These are phyloP conservation scores for Triticum monococcum DNA, from an alignment of 176 grass and related monocot species.

Conservation along the genomic window DNA sequence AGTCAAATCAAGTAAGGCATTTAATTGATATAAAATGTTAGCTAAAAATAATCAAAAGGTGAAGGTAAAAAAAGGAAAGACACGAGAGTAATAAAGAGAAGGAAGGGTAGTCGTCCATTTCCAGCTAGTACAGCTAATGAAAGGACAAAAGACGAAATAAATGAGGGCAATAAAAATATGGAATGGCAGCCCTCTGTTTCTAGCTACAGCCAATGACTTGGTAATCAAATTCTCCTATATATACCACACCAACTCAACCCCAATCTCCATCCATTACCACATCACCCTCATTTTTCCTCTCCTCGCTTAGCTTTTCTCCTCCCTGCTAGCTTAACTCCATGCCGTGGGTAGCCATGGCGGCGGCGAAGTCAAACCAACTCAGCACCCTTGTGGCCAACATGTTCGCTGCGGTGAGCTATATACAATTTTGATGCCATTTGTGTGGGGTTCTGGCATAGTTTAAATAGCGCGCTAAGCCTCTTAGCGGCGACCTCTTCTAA, in stretches of 20 bases:
- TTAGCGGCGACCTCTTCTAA: no score
- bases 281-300: background rate
- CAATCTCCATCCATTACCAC: background rate
- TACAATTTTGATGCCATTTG: background rate
- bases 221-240: slow-evolving; percentile 7
- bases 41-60: background rate
- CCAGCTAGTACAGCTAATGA: background rate
- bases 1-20: background rate
- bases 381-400: slow-evolving; percentile 42
- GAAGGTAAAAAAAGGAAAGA: no score
- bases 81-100: background rate
- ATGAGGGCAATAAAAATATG: background rate
- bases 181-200: background rate
- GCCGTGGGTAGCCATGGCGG: slow-evolving; percentile 30
- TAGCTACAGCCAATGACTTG: background rate
- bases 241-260: background rate
- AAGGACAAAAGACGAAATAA: background rate
- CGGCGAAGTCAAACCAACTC: slow-evolving; percentile 35
- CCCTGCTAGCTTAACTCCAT: background rate
- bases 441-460: no score
- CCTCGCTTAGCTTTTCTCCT: background rate
- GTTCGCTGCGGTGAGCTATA: slow-evolving; percentile 37
- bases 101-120: background rate
- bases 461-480: no score
- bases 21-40: background rate